Conservation (phyloP, 2,329 filamentous ascomycete species). For the Ceratocystis alfenasii region DNA sequence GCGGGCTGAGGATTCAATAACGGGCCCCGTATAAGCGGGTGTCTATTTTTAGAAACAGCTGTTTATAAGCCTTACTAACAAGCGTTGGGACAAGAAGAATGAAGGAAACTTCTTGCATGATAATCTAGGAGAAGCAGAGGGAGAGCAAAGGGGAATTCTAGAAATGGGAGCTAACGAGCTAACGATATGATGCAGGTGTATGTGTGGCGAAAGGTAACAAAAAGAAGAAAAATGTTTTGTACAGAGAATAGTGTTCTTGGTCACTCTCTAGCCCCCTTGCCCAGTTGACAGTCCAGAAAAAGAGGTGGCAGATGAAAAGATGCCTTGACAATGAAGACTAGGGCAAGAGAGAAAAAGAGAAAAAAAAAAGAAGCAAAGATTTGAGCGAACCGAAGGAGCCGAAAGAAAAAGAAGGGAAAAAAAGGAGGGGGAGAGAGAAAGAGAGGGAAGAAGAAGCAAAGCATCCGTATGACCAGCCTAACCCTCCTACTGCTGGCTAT, state of each 20-base stretch:
- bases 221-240: slow-evolving; percentile 25
- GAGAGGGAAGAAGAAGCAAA: not conserved
- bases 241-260: slow-evolving; percentile 24
- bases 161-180: slow-evolving; percentile 24
- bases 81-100: not conserved
- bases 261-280: not conserved
- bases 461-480: not conserved
- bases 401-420: not conserved
- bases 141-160: slow-evolving; percentile 24
- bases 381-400: not conserved
- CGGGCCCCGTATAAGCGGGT: not conserved
- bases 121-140: slow-evolving; percentile 16
- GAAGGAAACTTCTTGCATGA: not conserved
- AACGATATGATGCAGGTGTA: slow-evolving; percentile 13
- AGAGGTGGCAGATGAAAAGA: not conserved
- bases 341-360: not conserved
- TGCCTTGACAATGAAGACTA: not conserved
- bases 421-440: not conserved
- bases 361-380: not conserved
- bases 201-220: slow-evolving; percentile 28
- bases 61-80: not conserved
- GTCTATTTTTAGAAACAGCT: slow-evolving; percentile 11
- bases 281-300: not conserved
- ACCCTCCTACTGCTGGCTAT: not conserved
- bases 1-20: not conserved